Conservation (phyloP, 2,329 filamentous ascomycete genomes). For the Hansfordia pulvinata region DNA sequence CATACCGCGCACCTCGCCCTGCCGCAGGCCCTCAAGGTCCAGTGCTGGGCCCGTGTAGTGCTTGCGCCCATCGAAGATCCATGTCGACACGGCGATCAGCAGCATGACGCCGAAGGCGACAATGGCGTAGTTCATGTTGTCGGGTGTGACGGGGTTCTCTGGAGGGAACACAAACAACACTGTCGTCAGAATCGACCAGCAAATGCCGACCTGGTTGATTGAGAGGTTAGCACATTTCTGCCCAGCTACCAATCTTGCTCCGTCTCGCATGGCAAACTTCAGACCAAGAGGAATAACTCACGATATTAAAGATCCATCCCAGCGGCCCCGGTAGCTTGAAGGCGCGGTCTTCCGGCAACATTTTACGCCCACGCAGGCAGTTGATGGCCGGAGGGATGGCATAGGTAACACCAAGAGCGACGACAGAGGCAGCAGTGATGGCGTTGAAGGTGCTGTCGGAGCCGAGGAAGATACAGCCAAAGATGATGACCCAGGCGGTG, state of each 20-base stretch:
- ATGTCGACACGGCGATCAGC: constrained; percentile 26
- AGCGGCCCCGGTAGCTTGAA: constrained; percentile 40
- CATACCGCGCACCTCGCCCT: too few relatives aligned
- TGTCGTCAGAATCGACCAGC: constrained; percentile 56
- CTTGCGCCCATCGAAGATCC: constrained; percentile 34
- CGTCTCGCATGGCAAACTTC: constrained; percentile 34
- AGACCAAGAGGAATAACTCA: constrained; percentile 13
- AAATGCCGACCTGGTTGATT: constrained; percentile 34
- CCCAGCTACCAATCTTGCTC: constrained; percentile 47
- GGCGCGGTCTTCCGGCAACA: constrained; percentile 43
- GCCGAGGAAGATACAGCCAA: constrained; percentile 58
- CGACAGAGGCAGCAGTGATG: constrained; percentile 57
- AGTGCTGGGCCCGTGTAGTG: constrained; percentile 26
- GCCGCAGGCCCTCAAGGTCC: constrained; percentile 11
- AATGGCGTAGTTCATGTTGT: constrained; percentile 52
- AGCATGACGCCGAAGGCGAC: constrained; percentile 34
- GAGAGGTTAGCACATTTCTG: constrained; percentile 14
- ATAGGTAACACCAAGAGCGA: constrained; percentile 59
- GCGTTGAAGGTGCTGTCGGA: constrained; percentile 57
- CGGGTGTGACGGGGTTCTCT: constrained; percentile 44
- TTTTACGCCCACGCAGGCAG: constrained; percentile 48
- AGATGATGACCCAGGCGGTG: constrained; percentile 46
- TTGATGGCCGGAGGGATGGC: constrained; percentile 63
- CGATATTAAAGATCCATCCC: constrained; percentile 46
- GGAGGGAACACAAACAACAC: constrained; percentile 67